Base-by-base conservation (phyloP, 768 basidiomycete genomes). In the Naematelia encephala region DNA sequence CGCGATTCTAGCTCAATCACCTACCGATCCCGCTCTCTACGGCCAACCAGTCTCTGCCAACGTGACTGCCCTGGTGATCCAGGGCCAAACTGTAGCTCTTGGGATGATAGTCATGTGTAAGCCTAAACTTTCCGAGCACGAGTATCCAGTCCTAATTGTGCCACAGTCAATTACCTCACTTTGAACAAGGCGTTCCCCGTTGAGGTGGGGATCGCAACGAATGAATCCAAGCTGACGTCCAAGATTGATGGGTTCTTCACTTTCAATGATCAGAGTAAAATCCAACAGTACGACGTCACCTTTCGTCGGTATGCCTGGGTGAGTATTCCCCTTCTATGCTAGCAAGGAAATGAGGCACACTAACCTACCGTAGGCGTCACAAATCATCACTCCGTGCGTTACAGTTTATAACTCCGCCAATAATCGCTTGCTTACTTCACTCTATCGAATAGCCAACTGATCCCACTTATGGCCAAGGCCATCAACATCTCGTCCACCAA, bases 391-490 rank as follows among this genome's bases (percentile, higher is more conserved):
- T 30, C 51, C 51, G 46, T 47, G n/a, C 46, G 46, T 47, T 21
- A 8, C 10, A 8, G 34, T 39, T 8, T 16, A 39, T 39, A 50
- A 25, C 29, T 39, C 34, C 34, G 16, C 29, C 14, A 25, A 11
- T 57, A 16, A 28, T 25, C 14, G 3, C 34, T 16, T 39, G 34
- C 34, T 39, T 16, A 39, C 34, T 16, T 8, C 34, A 8, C 34
- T 22, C n/a, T n/a, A n/a, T n/a, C n/a, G n/a, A 13, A 16, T 21
- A 64, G 60, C 30, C 42, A 59, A 22, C 62, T 69, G n/a, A 59
- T 63, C 21, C 67, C 67, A 2, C 50, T 63, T 16, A 69, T 69
- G 67, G 64, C 67, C 12, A 1, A 45, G 19, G 14, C 29, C 14
- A 48, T 59, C 27, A 64, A 61, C 52, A 29, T 56, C 34, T 51